A percentile compares a stretch with the other conserved stretches of the same genome.
Conservation (phyloP, 495 filamentous ascomycete genomes). For the Aspergillus ellipticus region DNA sequence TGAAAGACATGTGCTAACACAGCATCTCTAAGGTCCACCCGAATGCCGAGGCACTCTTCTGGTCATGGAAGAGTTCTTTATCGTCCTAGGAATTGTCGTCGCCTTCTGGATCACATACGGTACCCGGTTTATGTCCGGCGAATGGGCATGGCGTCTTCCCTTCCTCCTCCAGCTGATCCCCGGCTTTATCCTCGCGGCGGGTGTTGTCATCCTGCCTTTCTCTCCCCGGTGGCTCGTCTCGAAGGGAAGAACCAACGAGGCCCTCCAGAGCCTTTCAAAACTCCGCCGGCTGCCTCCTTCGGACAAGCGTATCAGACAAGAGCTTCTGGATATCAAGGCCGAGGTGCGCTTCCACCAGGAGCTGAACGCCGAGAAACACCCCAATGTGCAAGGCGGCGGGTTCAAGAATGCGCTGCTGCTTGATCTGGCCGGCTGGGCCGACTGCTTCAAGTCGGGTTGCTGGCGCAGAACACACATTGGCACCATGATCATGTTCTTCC, state of each 20-base stretch:
- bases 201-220: constrained; percentile 48
- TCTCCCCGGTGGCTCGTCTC: constrained; percentile 53
- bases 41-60: constrained; percentile 52
- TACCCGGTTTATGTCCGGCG: constrained; percentile 47
- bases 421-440: constrained; percentile 45
- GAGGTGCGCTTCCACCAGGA: constrained; percentile 49
- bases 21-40: constrained; percentile 35
- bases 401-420: constrained; percentile 29
- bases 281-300: constrained; percentile 40
- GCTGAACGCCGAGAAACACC: constrained; percentile 43
- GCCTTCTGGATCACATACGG: constrained; percentile 58
- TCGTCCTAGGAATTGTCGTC: constrained; percentile 54
- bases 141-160: constrained; percentile 50
- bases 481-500: constrained; percentile 53
- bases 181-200: constrained; percentile 40
- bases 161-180: constrained; percentile 51
- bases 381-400: constrained; percentile 34
- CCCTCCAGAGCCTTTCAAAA: constrained; percentile 40
- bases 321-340: constrained; percentile 49
- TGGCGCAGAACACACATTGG: constrained; percentile 56
- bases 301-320: constrained; percentile 44
- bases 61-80: constrained; percentile 53
- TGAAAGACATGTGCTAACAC: neutral
- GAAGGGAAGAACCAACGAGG: constrained; percentile 46
- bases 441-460: constrained; percentile 48